These are phyloP conservation scores for Aegilops bicornis DNA, from an alignment of 176 grass and related monocot species.

Conservation along the genomic window DNA sequence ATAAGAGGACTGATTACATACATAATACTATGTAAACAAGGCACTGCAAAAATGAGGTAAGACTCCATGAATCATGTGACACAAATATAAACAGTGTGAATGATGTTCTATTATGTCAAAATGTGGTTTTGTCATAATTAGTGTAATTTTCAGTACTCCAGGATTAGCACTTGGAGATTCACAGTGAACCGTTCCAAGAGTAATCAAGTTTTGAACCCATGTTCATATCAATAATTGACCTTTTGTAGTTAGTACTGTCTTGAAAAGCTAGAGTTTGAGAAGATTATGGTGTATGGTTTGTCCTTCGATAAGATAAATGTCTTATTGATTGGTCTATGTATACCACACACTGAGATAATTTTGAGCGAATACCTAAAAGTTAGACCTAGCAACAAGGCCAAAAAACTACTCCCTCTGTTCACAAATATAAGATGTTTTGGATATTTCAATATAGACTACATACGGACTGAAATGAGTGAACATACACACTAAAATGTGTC, in stretches of 20 bases:
- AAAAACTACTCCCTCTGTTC: neutral
- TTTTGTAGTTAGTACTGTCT: neutral
- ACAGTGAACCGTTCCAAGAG: constrained; percentile 1
- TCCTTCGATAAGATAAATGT: constrained; percentile 1
- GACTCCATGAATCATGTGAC: neutral
- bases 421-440: no score
- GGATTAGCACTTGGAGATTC: neutral
- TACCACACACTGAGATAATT: neutral
- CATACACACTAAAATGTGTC: no score
- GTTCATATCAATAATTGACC: neutral
- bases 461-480: no score
- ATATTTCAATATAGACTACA: no score
- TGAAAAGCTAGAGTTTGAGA: neutral
- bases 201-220: constrained; percentile 1
- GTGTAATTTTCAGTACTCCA: neutral
- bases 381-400: neutral
- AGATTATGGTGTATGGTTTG: neutral
- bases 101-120: constrained; percentile 18
- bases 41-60: neutral
- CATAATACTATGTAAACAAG: neutral
- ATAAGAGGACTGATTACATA: neutral
- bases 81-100: neutral
- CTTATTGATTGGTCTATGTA: neutral
- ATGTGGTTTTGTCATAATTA: neutral
- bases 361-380: neutral